These are phyloP conservation scores for Aspergillus taichungensis DNA, from an alignment of 495 filamentous ascomycete genomes.

Conservation along the genomic window DNA sequence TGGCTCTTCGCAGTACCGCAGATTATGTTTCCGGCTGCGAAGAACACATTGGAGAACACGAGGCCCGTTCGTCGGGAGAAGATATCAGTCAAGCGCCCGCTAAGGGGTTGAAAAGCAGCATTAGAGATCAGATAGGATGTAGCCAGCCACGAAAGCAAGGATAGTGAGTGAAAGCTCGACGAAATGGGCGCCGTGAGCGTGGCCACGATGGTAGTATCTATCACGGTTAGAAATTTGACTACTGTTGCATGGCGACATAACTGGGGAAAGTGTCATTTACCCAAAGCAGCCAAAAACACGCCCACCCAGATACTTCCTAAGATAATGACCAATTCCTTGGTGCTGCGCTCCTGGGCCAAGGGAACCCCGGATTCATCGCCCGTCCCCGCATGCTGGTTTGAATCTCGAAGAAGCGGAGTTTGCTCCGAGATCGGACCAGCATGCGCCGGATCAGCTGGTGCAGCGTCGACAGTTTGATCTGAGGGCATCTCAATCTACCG, in stretches of 20 bases:
- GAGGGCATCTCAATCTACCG: slow-evolving; percentile 2
- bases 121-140: slow-evolving; percentile 86
- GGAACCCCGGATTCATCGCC: slow-evolving; percentile 15
- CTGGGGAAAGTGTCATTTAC: slow-evolving; percentile 18
- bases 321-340: slow-evolving; percentile 34
- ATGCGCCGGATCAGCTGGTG: slow-evolving; percentile 1
- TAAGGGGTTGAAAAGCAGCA: slow-evolving; percentile 77
- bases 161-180: slow-evolving; percentile 72
- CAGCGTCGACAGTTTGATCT: slow-evolving; percentile 1
- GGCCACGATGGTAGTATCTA: slow-evolving; percentile 75
- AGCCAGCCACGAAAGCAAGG: slow-evolving; percentile 84
- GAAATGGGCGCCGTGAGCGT: slow-evolving; percentile 82
- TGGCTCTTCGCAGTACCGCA: slow-evolving; percentile 71
- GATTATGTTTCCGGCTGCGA: slow-evolving; percentile 73
- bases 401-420: slow-evolving; percentile 30
- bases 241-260: neutral
- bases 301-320: slow-evolving; percentile 57
- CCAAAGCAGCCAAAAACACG: slow-evolving; percentile 73
- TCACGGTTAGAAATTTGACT: slow-evolving; percentile 1
- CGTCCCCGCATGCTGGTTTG: slow-evolving; percentile 8
- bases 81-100: slow-evolving; percentile 82
- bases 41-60: slow-evolving; percentile 70
- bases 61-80: slow-evolving; percentile 71
- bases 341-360: slow-evolving; percentile 29
- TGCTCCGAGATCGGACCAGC: slow-evolving; percentile 26